A percentile compares a stretch with the other conserved stretches of the same genome.
Conservation (phyloP, 306 rosid genomes). For the Sechiopsis laciniata region DNA sequence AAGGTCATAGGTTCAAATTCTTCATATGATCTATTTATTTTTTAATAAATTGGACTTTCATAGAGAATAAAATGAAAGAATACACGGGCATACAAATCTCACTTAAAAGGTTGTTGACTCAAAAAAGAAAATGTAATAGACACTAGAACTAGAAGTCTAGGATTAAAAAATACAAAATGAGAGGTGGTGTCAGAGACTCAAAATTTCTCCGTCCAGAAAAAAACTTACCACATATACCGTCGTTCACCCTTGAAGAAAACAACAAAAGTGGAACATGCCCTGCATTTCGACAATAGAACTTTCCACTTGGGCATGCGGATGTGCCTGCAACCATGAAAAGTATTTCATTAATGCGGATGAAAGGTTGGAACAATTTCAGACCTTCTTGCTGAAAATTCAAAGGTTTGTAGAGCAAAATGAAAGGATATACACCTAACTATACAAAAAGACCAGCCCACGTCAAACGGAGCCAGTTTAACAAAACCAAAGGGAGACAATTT, state of each 20-base stretch:
- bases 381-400: not conserved
- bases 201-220: slow-evolving; percentile 3
- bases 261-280: slow-evolving; percentile 55
- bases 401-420: not conserved
- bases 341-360: slow-evolving; percentile 1
- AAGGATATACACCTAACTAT: not conserved
- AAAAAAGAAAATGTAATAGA: not conserved
- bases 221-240: slow-evolving; percentile 84
- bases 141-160: not conserved
- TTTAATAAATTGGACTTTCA: no score
- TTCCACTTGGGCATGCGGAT: slow-evolving; percentile 84
- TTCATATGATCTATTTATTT: no score
- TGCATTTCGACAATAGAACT: slow-evolving; percentile 63
- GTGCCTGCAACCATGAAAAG: slow-evolving; percentile 51
- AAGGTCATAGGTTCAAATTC: no score
- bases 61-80: no score
- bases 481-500: not conserved
- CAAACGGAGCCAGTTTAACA: not conserved
- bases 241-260: slow-evolving; percentile 87
- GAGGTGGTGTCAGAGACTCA: not conserved
- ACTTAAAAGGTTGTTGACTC: no score
- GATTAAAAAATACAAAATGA: not conserved
- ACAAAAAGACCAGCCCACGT: not conserved
- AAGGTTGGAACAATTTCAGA: not conserved
- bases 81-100: no score